Conservation (phyloP, 352 stramenopile genomes). For the Phytophthora capsici region DNA sequence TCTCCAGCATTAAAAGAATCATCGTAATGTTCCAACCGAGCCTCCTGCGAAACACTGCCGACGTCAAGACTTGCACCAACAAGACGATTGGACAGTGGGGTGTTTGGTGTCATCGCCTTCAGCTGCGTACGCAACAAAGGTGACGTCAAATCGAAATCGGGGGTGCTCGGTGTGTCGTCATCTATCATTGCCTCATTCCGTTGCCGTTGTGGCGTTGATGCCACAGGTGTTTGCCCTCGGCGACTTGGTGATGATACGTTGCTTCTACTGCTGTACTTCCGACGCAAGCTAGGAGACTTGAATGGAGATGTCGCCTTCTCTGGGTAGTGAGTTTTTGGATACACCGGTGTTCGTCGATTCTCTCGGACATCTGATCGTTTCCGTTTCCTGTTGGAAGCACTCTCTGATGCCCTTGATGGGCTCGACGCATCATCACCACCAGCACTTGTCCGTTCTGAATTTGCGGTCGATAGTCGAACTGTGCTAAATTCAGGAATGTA, state of each 20-base stretch:
- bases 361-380: slow-evolving; percentile 39
- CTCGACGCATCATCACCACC: slow-evolving; percentile 9
- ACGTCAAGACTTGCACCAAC: slow-evolving; percentile 80
- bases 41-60: slow-evolving; percentile 72
- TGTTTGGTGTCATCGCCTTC: slow-evolving; percentile 86
- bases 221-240: slow-evolving; percentile 14
- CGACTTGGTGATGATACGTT: slow-evolving; percentile 58
- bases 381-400: slow-evolving; percentile 51
- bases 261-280: slow-evolving; percentile 70
- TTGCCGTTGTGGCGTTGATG: slow-evolving; percentile 31
- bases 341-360: slow-evolving; percentile 38
- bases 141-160: slow-evolving; percentile 75
- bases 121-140: slow-evolving; percentile 81
- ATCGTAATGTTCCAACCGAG: slow-evolving; percentile 71
- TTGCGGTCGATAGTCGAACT: slow-evolving; percentile 37
- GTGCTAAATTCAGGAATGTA: slow-evolving; percentile 70
- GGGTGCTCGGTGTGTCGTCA: slow-evolving; percentile 67
- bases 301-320: slow-evolving; percentile 35
- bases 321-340: slow-evolving; percentile 61
- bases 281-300: slow-evolving; percentile 55
- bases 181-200: slow-evolving; percentile 43
- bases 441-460: slow-evolving; percentile 18
- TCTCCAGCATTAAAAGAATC: slow-evolving; percentile 70
- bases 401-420: slow-evolving; percentile 24
- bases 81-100: slow-evolving; percentile 83